These are phyloP conservation scores for Fomitopsis pinicola DNA, from an alignment of 1,284 basidiomycete species.

Conservation along the genomic window DNA sequence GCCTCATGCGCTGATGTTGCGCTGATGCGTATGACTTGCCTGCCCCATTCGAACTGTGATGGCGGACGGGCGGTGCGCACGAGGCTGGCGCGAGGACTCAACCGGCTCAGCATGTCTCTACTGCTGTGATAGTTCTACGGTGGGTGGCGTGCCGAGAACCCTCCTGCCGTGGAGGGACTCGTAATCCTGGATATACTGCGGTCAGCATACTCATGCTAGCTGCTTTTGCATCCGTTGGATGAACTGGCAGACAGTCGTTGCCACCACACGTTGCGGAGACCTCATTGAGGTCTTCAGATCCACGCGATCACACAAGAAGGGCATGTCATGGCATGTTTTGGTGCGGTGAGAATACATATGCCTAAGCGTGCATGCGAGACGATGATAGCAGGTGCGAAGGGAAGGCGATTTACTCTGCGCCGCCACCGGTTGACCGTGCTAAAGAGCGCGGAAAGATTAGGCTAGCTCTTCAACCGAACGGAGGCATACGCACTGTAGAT, in stretches of 20 bases:
- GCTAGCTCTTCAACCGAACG: slow-evolving; percentile 1
- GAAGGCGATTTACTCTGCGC: slow-evolving; percentile 47
- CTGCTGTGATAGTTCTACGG: background rate
- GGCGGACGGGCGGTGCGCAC: background rate
- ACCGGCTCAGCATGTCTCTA: background rate
- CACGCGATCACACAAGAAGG: background rate
- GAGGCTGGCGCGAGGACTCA: background rate
- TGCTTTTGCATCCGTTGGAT: background rate
- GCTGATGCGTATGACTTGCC: background rate
- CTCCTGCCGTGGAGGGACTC: background rate
- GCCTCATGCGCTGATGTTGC: background rate
- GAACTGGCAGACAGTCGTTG: background rate
- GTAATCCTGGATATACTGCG: background rate
- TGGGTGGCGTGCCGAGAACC: background rate
- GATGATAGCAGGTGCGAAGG: slow-evolving; percentile 24
- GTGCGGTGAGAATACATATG: slow-evolving; percentile 24
- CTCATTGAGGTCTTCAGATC: background rate
- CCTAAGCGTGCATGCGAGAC: slow-evolving; percentile 17
- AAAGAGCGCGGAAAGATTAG: slow-evolving; percentile 8
- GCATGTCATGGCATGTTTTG: slow-evolving; percentile 29
- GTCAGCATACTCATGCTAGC: background rate
- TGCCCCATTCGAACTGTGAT: background rate
- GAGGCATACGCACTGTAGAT: slow-evolving; percentile 78
- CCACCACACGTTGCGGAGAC: too few relatives aligned
- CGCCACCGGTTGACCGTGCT: slow-evolving; percentile 61